Base-by-base conservation (phyloP, 768 basidiomycete genomes). In the Leucosporidium yakuticum region DNA sequence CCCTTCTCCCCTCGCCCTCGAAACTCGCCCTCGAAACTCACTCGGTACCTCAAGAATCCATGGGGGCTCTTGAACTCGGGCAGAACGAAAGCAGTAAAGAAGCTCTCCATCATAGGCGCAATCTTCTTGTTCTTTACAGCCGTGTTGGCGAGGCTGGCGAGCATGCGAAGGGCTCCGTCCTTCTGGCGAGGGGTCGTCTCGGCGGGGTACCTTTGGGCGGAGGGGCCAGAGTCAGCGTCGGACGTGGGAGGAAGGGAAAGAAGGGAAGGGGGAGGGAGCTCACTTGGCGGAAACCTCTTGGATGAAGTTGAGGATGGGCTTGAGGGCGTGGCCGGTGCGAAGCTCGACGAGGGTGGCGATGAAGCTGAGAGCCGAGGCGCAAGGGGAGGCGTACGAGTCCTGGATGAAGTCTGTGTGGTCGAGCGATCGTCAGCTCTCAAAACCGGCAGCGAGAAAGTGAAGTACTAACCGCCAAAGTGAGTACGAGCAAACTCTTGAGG, bases 101-200 rank as follows among this genome's bases (percentile, higher is more conserved):
- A 91, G 31, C 84, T 82, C 77, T 91, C 89, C 84, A 94, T 87
- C 69, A 83, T 85, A 63, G 80, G 80, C 74, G 85, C 87, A 68
- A 91, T 87, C 44, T 89, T 86, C 14, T 76, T 76, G 76, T 91
- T 90, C 62, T 85, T 85, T 85, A 91, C 88, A 73, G 92, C 88
- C 80, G 88, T 87, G 0, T 85, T 84, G 0, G 86, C 87, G 5
- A 94, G 83, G 0, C 86, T 85, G 34, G 87, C 83, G 17, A 86
- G 86, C 84, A 93, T 90, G 74, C 89, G 89, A 48, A 95, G 81
- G 3, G 89, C 92, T 56, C 91, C 92, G 74, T 88, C 94, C 56
- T 86, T 85, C 70, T 93, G 87, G 29, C 84, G 79, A 7, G 88
- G 77, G 4, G 69, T 67, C n/a, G 65, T 67, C 29, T 63, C 27